Base-by-base conservation (phyloP, 2,329 filamentous ascomycete species). In the Penicillium hordei region DNA sequence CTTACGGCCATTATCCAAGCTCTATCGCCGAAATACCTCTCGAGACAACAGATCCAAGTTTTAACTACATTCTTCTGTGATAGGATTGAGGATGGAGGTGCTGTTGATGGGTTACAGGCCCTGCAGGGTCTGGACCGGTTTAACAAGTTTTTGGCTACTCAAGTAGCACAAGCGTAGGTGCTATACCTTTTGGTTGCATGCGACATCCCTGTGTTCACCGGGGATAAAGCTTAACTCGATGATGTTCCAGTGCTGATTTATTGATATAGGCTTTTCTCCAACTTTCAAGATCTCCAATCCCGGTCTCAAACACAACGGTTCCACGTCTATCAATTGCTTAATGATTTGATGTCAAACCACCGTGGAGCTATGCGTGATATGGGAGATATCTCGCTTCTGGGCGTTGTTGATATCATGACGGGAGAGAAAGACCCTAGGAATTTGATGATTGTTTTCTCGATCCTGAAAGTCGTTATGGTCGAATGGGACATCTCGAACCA, bases 391-490 rank as follows among this genome's bases (percentile, higher is more conserved):
- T 87, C 87, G 62, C 74, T 89, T 53, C 75, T 83, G 3, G 83
- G 81, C 4, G 84, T 88, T 62, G 83, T 86, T 51, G 80, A 86
- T 55, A 82, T 88, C 60, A 86, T 89, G 66, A 83, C 84, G 17
- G 86, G 86, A 56, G 86, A 89, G 70, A 88, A 89, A 66, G 86
- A 89, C 62, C 86, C 86, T 0, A 79, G 87, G 29, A 89, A 89
- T 66, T 74, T 89, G 29, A 89, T 89, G 87, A 78, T 89, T 48
- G 83, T 88, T 1, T 89, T 89, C 66, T 89, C 86, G 0, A 82
- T 89, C 58, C 70, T 89, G 29, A 84, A 82, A 65, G 86, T 88
- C 15, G 79, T 88, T 2, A 87, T 89, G 81, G 79, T 86, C 7
- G 86, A 89, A 70, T 89, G 87, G 85, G 82, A 85, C 62, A 83